Base-by-base conservation (phyloP, 345 rosid genomes). In the Brassica napus region DNA sequence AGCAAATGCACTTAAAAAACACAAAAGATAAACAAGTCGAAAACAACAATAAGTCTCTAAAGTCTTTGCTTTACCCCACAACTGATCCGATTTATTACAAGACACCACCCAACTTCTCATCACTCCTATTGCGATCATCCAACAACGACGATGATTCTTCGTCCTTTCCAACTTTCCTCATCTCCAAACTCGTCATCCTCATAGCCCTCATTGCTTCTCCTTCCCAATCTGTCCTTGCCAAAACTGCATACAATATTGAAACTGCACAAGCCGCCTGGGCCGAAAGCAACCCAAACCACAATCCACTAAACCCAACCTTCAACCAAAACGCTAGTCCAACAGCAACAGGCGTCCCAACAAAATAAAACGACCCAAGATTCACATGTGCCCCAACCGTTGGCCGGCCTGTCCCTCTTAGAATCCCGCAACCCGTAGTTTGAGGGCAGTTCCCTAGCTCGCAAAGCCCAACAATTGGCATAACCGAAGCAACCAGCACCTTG, bases 401-500 rank as follows among this genome's bases (percentile, higher is more conserved):
- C 65, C 99, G 74, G 0, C 96, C 98, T 0, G 92, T 94, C 81
- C 98, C 97, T 1, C 98, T 90, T 0, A 94, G 81, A 81, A 94
- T 82, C 74, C 99, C 99, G 10, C 99, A 94, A 12, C 99, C 99
- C 0, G 99, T 90, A 26, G 99, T 94, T 59, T 94, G 99, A 1
- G 99, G 99, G 71, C 97, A 94, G 77, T 94, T 94, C 3, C 92
- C 98, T 37, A 93, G 89, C 87, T 94, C 99, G 35, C 99, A 94
- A 5, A 94, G 82, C 26, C 99, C 99, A n/a, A 91, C 81, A 16
- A 94, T 90, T 0, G 98, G 99, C 89, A 94, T 78, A 32, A 92
- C 98, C 0, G 94, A 87, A 16, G 90, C 91, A 6, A 94, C 99
- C 57, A 94, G 81, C 0, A 84, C 79, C 5, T 86, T 88, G 30